phyloP scores from a whole-genome alignment of 2,329 filamentous ascomycete genomes.

The Calonectria pseudoreteaudii region DNA sequence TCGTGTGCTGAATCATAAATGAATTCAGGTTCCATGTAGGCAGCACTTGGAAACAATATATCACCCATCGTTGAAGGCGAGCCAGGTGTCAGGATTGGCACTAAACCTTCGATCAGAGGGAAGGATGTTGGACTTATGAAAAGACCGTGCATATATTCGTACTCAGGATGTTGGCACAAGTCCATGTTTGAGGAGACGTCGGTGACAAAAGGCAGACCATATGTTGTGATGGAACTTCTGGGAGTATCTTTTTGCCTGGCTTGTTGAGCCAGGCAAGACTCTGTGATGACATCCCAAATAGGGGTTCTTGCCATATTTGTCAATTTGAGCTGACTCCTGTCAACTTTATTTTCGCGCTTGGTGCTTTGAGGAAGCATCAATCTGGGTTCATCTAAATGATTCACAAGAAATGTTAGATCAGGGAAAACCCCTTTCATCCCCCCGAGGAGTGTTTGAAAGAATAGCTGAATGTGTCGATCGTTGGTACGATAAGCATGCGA shows the following conservation, averaged over 20 bases:
- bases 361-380: constrained; percentile 54
- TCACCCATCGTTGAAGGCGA: constrained; percentile 61
- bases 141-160: constrained; percentile 55
- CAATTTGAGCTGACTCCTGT: constrained; percentile 23
- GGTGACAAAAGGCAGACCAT: no score
- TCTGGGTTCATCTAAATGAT: constrained; percentile 61
- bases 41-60: constrained; percentile 63
- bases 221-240: no score
- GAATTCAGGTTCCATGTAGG: constrained; percentile 57
- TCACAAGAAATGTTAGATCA: constrained; percentile 57
- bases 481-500: constrained; percentile 47
- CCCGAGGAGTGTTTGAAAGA: constrained; percentile 49
- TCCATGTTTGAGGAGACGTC: constrained; percentile 39
- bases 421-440: constrained; percentile 45
- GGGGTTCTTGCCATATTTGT: constrained; percentile 44
- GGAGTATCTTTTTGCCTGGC: constrained; percentile 42
- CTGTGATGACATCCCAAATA: constrained; percentile 48
- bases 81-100: constrained; percentile 61
- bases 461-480: constrained; percentile 47
- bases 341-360: no score
- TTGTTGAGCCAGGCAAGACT: constrained; percentile 37
- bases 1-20: constrained; percentile 56
- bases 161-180: no score
- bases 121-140: constrained; percentile 57
- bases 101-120: constrained; percentile 50